A percentile compares a stretch with the other conserved stretches of the same genome.
phyloP scores from a whole-genome alignment of 805 yeast species.

The Suhomyces faveliae region DNA sequence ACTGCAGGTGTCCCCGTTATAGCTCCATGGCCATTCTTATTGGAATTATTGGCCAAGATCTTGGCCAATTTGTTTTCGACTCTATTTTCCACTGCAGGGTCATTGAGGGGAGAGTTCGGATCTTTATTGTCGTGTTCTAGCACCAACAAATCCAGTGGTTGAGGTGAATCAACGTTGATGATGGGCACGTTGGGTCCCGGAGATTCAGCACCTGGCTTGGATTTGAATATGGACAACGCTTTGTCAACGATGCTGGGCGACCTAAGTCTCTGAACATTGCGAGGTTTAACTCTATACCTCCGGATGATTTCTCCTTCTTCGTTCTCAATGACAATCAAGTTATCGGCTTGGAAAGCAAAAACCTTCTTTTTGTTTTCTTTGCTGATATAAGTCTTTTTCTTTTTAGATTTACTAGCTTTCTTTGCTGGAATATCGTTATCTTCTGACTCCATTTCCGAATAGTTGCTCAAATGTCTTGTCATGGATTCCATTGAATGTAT shows the following conservation, averaged over 20 bases:
- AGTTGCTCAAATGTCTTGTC: slow-evolving; percentile 34
- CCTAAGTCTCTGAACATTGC: slow-evolving; percentile 24
- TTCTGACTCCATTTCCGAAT: no score
- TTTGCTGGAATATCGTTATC: no score
- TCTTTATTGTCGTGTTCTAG: slow-evolving; percentile 11
- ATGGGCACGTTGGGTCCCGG: slow-evolving; percentile 8
- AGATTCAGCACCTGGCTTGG: no score
- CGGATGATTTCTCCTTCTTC: slow-evolving; percentile 90
- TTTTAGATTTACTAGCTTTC: slow-evolving; percentile 6
- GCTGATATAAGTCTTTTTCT: slow-evolving; percentile 27
- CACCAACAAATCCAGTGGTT: slow-evolving; percentile 8
- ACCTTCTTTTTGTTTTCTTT: slow-evolving; percentile 35
- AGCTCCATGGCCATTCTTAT: background rate
- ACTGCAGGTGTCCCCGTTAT: background rate
- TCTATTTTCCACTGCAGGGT: slow-evolving; percentile 13
- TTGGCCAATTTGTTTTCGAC: slow-evolving; percentile 18
- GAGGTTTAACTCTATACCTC: slow-evolving; percentile 70
- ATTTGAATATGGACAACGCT: slow-evolving; percentile 52
- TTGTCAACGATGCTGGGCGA: slow-evolving; percentile 42
- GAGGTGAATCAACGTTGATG: slow-evolving; percentile 6
- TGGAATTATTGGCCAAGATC: slow-evolving; percentile 10
- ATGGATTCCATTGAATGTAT: slow-evolving; percentile 43
- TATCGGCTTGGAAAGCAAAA: slow-evolving; percentile 78
- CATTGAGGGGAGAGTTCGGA: slow-evolving; percentile 12
- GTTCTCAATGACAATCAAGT: slow-evolving; percentile 79